Percentiles rank a stretch among this genome's conserved stretches.
Evolutionary conservation across 2,329 filamentous ascomycete species (phyloP).

Genomic region (Leptosphaerulina australis): DNA sequence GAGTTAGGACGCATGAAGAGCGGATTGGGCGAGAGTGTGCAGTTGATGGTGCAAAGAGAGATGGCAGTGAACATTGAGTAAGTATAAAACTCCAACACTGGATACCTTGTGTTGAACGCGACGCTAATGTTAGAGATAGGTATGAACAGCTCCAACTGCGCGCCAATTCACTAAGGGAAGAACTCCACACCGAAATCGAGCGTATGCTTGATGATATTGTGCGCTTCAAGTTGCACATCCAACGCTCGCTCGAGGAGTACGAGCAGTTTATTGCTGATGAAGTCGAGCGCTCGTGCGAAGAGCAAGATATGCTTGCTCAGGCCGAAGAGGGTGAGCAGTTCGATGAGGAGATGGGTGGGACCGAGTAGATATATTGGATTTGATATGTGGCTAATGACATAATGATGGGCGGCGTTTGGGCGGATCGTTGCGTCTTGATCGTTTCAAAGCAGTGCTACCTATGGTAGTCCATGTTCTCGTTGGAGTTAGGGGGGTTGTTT

Average conservation of each 20-base stretch:
- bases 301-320: slow-evolving; percentile 50
- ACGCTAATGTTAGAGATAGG: slow-evolving; percentile 52
- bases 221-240: slow-evolving; percentile 97
- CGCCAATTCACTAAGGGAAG: slow-evolving; percentile 85
- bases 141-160: slow-evolving; percentile 91
- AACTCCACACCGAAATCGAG: slow-evolving; percentile 96
- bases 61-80: slow-evolving; percentile 97
- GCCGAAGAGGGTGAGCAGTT: slow-evolving; percentile 41
- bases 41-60: slow-evolving; percentile 90
- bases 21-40: slow-evolving; percentile 81
- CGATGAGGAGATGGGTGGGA: slow-evolving; percentile 24
- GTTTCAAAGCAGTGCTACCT: neutral
- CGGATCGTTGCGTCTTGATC: neutral
- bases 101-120: neutral
- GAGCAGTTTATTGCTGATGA: slow-evolving; percentile 93
- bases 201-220: slow-evolving; percentile 96
- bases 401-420: slow-evolving; percentile 5
- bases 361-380: neutral
- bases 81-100: slow-evolving; percentile 62
- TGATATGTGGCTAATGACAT: neutral
- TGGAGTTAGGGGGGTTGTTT: neutral
- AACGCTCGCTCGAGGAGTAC: slow-evolving; percentile 90
- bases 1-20: slow-evolving; percentile 92
- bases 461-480: neutral
- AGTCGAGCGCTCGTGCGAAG: slow-evolving; percentile 69